phyloP scores from a whole-genome alignment of 108 stramenopile species.

The Nannochloropsis salina region DNA sequence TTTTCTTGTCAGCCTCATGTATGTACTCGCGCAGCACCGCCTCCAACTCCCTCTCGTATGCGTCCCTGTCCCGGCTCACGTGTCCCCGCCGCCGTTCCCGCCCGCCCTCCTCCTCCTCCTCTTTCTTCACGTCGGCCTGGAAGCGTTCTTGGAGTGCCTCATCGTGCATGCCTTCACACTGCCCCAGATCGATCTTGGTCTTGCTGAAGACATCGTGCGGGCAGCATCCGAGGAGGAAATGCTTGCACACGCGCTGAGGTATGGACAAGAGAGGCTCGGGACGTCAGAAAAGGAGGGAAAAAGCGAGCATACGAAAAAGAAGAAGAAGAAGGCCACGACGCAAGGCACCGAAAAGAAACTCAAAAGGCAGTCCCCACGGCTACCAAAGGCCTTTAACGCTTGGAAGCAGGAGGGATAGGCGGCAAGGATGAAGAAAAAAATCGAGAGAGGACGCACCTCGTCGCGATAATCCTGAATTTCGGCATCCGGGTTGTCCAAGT shows the following conservation, averaged over 20 bases:
- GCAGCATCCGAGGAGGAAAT: conserved; percentile 41
- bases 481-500: conserved; percentile 48
- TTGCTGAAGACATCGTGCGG: conserved; percentile 53
- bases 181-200: conserved; percentile 54
- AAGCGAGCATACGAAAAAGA: neutral
- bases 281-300: neutral
- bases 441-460: conserved; percentile 30
- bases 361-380: neutral
- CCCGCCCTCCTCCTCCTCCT: conserved; percentile 10
- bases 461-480: conserved; percentile 51
- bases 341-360: neutral
- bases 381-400: neutral
- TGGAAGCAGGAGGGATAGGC: too few relatives aligned
- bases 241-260: conserved; percentile 46
- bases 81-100: neutral
- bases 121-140: conserved; percentile 34
- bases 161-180: conserved; percentile 49
- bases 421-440: neutral
- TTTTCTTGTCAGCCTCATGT: conserved; percentile 29
- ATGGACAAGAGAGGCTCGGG: neutral
- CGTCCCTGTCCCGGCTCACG: neutral
- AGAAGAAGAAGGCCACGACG: neutral
- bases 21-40: conserved; percentile 16
- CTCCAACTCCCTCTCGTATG: conserved; percentile 26
- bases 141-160: conserved; percentile 41